phyloP scores from a whole-genome alignment of 768 basidiomycete species.

The Lentinula raphanica region DNA sequence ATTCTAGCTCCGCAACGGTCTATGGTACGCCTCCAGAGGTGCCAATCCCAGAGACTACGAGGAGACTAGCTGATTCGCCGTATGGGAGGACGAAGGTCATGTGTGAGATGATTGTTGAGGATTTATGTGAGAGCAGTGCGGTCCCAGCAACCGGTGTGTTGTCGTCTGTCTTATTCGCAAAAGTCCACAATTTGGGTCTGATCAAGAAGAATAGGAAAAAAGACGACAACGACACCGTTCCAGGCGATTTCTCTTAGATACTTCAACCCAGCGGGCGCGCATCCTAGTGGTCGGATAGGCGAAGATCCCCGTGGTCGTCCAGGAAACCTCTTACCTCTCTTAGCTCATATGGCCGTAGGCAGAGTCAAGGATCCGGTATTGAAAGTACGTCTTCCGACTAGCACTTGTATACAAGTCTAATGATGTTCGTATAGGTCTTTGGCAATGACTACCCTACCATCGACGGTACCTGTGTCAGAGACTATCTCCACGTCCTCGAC shows the following conservation, averaged over 20 bases:
- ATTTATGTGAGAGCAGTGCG: constrained; percentile 48
- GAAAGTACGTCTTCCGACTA: constrained; percentile 19
- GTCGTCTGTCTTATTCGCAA: constrained; percentile 5
- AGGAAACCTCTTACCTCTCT: constrained; percentile 87
- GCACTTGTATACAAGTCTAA: constrained; percentile 13
- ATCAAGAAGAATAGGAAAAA: constrained; percentile 40
- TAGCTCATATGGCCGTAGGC: constrained; percentile 93
- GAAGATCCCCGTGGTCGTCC: constrained; percentile 96
- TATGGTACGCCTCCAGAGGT: constrained; percentile 91
- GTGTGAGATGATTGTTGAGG: constrained; percentile 85
- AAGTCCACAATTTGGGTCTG: no score
- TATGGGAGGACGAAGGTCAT: constrained; percentile 98
- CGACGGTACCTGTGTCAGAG: constrained; percentile 97
- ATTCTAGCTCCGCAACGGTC: constrained; percentile 97
- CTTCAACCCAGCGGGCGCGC: constrained; percentile 99
- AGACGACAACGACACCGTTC: constrained; percentile 72
- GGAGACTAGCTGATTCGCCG: constrained; percentile 82
- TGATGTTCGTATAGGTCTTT: constrained; percentile 81
- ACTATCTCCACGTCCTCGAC: constrained; percentile 91
- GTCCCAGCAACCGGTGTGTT: constrained; percentile 42
- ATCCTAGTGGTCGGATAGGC: constrained; percentile 91
- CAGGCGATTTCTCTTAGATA: constrained; percentile 85
- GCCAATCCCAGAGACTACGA: constrained; percentile 91
- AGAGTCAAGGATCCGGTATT: constrained; percentile 59
- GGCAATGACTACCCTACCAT: constrained; percentile 96